phyloP scores from a whole-genome alignment of 371 early-diverging fungal species.

The Mucor saturninus region DNA sequence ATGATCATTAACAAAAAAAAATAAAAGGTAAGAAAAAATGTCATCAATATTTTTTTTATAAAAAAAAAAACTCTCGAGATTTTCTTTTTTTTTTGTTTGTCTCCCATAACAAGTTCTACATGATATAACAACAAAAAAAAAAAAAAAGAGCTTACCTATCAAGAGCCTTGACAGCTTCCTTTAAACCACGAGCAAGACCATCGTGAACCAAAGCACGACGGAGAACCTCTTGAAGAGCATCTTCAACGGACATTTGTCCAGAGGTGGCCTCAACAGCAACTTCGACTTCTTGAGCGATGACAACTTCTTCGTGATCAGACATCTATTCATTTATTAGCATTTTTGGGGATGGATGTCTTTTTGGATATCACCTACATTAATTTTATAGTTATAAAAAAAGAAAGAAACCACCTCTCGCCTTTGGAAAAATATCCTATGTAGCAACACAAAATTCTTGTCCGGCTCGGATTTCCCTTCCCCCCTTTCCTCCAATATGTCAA shows the following conservation, averaged over 20 bases:
- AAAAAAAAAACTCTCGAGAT: conserved; percentile 17
- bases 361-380: background rate
- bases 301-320: conserved; percentile 70
- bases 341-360: conserved; percentile 16
- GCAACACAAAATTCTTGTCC: background rate
- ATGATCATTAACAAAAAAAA: background rate
- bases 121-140: background rate
- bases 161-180: conserved; percentile 97
- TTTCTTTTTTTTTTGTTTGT: conserved; percentile 5
- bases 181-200: conserved; percentile 97
- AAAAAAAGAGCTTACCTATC: conserved; percentile 73
- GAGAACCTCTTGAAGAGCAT: conserved; percentile 96
- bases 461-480: background rate
- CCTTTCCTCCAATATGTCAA: no score
- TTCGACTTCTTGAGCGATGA: conserved; percentile 74
- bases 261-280: conserved; percentile 76
- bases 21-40: conserved; percentile 18
- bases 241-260: conserved; percentile 90
- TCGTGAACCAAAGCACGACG: conserved; percentile 95
- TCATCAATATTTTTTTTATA: conserved; percentile 22
- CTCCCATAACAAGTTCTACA: background rate
- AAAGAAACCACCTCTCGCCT: background rate
- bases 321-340: conserved; percentile 24
- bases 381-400: conserved; percentile 12
- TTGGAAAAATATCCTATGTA: no score